A percentile compares a stretch with the other conserved stretches of the same genome.
Conservation (phyloP, 163 green algal species). For the Volvox carteri region DNA sequence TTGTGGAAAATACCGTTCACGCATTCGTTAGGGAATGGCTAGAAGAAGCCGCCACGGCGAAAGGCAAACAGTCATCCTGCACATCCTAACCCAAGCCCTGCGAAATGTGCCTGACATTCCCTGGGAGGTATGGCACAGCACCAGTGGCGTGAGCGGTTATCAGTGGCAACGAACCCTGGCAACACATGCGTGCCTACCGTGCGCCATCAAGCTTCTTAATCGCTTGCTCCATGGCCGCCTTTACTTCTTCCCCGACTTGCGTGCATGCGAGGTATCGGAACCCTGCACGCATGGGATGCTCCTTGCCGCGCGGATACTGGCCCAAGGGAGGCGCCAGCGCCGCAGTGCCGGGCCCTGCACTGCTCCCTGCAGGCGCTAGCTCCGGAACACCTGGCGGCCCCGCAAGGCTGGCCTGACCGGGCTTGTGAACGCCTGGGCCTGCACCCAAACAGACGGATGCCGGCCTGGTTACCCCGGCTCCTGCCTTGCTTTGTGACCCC, state of each 20-base stretch:
- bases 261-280: conserved; percentile 34
- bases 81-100: too few species aligned
- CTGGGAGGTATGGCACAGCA: too few species aligned
- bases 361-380: neutral
- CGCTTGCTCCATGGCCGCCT: conserved; percentile 59
- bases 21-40: too few species aligned
- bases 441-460: neutral
- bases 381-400: neutral
- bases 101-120: too few species aligned
- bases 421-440: neutral
- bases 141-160: too few species aligned
- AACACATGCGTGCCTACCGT: conserved; percentile 35
- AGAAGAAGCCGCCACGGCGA: too few species aligned
- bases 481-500: neutral
- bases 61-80: too few species aligned
- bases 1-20: too few species aligned
- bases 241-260: neutral
- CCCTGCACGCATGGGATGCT: conserved; percentile 29
- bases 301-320: conserved; percentile 36
- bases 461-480: neutral
- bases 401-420: neutral
- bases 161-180: too few species aligned
- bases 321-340: conserved; percentile 6
- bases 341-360: too few species aligned
- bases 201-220: conserved; percentile 61